A percentile compares a stretch with the other conserved stretches of the same genome.
Conservation (phyloP, 768 basidiomycete species). For the Floccularia luteovirens region DNA sequence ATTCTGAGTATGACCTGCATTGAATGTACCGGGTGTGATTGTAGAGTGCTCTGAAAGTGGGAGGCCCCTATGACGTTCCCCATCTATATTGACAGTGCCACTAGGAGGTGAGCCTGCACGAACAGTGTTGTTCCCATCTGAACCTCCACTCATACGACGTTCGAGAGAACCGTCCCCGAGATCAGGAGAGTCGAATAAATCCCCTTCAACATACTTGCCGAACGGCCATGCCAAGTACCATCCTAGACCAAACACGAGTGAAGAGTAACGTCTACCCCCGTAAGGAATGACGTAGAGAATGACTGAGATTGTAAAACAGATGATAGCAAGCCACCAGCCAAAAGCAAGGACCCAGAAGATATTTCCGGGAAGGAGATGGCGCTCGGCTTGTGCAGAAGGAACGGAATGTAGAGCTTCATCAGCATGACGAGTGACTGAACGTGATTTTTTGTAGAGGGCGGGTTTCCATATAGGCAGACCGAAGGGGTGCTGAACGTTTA, state of each 20-base stretch:
- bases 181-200: conserved; percentile 31
- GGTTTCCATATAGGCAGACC: conserved; percentile 99
- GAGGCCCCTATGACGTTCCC: conserved; percentile 16
- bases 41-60: conserved; percentile 36
- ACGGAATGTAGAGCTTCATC: conserved; percentile 90
- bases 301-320: conserved; percentile 60
- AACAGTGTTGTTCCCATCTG: conserved; percentile 28
- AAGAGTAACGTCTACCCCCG: conserved; percentile 79
- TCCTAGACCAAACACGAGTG: conserved; percentile 84
- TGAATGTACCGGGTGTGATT: conserved; percentile 29
- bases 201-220: conserved; percentile 95
- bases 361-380: conserved; percentile 91
- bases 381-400: conserved; percentile 89
- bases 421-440: conserved; percentile 93
- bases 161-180: conserved; percentile 21
- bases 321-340: conserved; percentile 87
- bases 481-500: conserved; percentile 98
- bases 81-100: too few species aligned
- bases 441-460: conserved; percentile 94
- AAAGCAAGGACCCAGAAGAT: conserved; percentile 86
- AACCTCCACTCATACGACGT: conserved; percentile 20
- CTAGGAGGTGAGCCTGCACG: conserved; percentile 21
- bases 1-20: conserved; percentile 25
- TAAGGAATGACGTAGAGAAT: conserved; percentile 68
- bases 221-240: conserved; percentile 99